Evolutionary conservation across 495 filamentous ascomycete genomes (phyloP).

Genomic region (Daldinia loculata): DNA sequence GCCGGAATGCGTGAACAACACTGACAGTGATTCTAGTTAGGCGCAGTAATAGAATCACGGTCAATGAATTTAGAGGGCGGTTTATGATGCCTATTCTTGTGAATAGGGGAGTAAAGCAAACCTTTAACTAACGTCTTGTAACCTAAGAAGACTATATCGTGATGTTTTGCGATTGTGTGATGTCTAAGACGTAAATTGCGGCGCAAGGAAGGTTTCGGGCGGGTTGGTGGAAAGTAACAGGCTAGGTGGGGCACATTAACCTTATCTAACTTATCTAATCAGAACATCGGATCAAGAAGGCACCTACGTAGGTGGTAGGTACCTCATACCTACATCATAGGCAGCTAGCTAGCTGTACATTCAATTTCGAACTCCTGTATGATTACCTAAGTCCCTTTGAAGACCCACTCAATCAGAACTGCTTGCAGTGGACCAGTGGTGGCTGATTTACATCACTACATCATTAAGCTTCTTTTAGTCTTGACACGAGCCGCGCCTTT

Average conservation of each 20-base stretch:
- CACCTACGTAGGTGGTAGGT: neutral
- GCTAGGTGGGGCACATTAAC: slow-evolving; percentile 16
- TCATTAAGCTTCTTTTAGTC: slow-evolving; percentile 25
- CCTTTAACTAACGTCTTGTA: slow-evolving; percentile 7
- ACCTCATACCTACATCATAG: neutral
- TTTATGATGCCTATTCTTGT: neutral
- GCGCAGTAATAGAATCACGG: slow-evolving; percentile 16
- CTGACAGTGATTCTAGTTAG: neutral
- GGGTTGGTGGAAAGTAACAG: slow-evolving; percentile 6
- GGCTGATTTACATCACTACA: slow-evolving; percentile 23
- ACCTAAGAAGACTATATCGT: slow-evolving; percentile 3
- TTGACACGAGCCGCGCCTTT: slow-evolving; percentile 23
- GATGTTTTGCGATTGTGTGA: slow-evolving; percentile 18
- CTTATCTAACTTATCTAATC: slow-evolving; percentile 38
- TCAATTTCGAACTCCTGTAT: neutral
- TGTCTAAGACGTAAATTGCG: slow-evolving; percentile 7
- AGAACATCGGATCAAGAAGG: neutral
- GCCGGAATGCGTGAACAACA: slow-evolving; percentile 6
- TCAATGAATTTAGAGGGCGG: neutral
- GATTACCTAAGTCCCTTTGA: neutral
- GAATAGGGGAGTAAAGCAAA: slow-evolving; percentile 12
- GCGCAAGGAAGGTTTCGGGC: slow-evolving; percentile 1
- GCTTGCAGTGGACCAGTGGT: slow-evolving; percentile 3
- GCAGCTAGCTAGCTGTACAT: too few species aligned
- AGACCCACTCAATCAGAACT: neutral